These are phyloP conservation scores for Geranium rotundifolium DNA, from an alignment of 345 rosid species.

Conservation along the genomic window DNA sequence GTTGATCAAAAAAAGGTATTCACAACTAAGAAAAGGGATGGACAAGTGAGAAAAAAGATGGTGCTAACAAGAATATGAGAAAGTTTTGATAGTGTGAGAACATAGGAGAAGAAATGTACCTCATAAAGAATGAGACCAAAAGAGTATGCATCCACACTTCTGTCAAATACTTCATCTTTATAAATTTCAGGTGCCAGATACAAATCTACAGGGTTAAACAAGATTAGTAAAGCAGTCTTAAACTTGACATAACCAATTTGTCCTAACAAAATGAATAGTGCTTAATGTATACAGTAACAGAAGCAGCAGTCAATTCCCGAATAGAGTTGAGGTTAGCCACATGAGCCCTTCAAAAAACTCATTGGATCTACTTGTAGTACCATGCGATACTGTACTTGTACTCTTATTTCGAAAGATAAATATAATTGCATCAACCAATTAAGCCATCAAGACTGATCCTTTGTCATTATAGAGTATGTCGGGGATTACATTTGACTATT, in stretches of 20 bases:
- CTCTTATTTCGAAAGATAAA: background rate
- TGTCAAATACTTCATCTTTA: constrained; percentile 10
- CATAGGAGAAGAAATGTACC: constrained; percentile 6
- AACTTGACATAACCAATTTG: background rate
- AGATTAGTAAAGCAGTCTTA: background rate
- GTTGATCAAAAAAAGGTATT: no score
- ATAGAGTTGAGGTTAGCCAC: no score
- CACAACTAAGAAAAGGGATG: no score
- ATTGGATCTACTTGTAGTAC: no score
- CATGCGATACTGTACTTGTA: no score
- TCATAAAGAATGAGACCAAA: constrained; percentile 10
- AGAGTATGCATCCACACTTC: constrained; percentile 12
- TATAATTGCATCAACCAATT: background rate
- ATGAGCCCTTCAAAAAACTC: no score
- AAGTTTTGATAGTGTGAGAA: background rate
- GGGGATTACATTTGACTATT: background rate
- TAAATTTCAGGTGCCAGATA: constrained; percentile 11
- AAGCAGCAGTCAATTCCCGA: no score
- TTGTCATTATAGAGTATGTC: background rate
- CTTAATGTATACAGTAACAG: no score
- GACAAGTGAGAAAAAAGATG: no score
- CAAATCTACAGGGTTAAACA: constrained; percentile 5
- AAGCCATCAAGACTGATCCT: background rate
- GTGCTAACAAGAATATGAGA: no score
- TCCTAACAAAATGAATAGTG: no score